Percentiles rank a stretch among this genome's conserved stretches.
Evolutionary conservation across 1,284 basidiomycete genomes (phyloP).

Genomic region (Lignosus rhinocerotis): DNA sequence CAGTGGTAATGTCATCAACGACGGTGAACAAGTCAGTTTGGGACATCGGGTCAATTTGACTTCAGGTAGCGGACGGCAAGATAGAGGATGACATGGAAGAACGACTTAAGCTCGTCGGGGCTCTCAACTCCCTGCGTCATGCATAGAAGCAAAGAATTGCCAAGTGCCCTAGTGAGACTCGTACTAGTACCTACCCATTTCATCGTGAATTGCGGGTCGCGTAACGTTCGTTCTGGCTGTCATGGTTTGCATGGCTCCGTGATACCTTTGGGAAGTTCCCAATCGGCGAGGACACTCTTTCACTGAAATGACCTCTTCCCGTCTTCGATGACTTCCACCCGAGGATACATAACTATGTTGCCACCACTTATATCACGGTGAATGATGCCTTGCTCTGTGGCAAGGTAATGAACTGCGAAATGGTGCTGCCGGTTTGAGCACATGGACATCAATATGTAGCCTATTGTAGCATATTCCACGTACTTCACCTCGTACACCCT

Average conservation of each 20-base stretch:
- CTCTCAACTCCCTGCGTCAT: neutral
- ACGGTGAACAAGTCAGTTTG: neutral
- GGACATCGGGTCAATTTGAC: neutral
- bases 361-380: conserved; percentile 11
- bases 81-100: conserved; percentile 11
- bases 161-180: neutral
- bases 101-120: conserved; percentile 13
- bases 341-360: conserved; percentile 5
- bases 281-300: conserved; percentile 8
- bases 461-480: too few species aligned
- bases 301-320: neutral
- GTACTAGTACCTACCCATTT: neutral
- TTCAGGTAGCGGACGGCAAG: conserved; percentile 2
- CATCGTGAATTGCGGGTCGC: neutral
- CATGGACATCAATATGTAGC: too few species aligned
- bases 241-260: neutral
- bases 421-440: too few species aligned
- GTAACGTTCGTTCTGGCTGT: neutral
- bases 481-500: too few species aligned
- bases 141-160: neutral
- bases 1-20: neutral
- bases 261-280: conserved; percentile 11
- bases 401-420: neutral
- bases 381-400: neutral
- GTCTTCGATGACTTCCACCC: neutral